Base-by-base conservation (phyloP, 2,329 filamentous ascomycete species). In the Cytospora schulzeri region DNA sequence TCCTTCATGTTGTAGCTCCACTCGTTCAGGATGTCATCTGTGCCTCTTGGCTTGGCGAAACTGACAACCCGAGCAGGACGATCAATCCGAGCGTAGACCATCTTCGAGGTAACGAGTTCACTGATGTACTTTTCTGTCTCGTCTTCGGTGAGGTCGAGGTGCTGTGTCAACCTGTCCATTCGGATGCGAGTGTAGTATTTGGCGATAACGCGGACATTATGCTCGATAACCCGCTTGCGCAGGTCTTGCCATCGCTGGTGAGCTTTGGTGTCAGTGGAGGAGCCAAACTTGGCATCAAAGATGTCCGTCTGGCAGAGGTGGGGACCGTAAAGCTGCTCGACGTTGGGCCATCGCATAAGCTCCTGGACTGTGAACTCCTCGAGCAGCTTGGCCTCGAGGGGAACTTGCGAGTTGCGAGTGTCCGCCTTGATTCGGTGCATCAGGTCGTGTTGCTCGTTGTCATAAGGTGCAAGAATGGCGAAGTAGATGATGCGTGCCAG, bases 111-210 rank as follows among this genome's bases (percentile, higher is more conserved):
- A 57, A 99, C 95, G 67, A 99, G 83, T 72, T 99, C 92, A 76
- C 92, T 96, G 73, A 99, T 97, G 81, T 98, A 98, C 84, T 96
- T 97, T 80, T 99, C 95, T 12, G 95, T 98, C 83, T 99, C 95
- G 66, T 96, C 92, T 76, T 96, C 93, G 1, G 90, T 90, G 70
- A 99, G 83, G 75, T 99, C 95, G 63, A 99, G 87, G 33, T 99
- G 86, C 77, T 95, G 86, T 9, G 93, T 97, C 67, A 99, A 83
- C 38, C 95, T 91, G 69, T 89, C 88, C 85, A 97, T 95, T 76
- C 92, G 90, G 75, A 99, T 96, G 71, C 95, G 92, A 26, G 95
- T 99, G 81, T 99, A 99, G 84, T 99, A 99, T 79, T 97, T 97
- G 72, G 95, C 95, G 45, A 99, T 88, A 2, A 99, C 95, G 60